Evolutionary conservation across 441 rosid species (phyloP), one percentile per base, ranked within the genome.

Genomic region (Melastoma candidum): DNA sequence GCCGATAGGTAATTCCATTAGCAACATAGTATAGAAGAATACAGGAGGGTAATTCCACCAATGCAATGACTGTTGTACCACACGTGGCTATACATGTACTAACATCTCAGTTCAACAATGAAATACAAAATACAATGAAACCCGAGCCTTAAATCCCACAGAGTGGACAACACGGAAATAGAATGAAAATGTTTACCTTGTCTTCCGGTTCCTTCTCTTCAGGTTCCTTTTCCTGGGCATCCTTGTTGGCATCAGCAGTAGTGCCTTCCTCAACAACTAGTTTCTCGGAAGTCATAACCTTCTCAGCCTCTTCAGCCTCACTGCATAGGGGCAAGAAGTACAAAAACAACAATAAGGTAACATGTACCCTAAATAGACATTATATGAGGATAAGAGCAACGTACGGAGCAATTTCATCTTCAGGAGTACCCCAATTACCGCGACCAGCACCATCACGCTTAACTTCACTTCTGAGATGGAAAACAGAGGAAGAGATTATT

Each of bases 201-300:
- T 70, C 70, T 70, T 94, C 97, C 26, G 93, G 90, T 75, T 83
- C 94, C 61, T 79, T 73, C 75, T 78, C 85, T 47, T 75, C 84
- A 7, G 76, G 52, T 61, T 67, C 86, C 45, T 63, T 64, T 7
- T 24, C 73, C 64, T 83, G 69, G 26, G 11, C 63, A 24, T 83
- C 96, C 71, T 89, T 83, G 65, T 46, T 79, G 39, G 78, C 79
- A 75, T 76, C 95, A n/a, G 68, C 95, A n/a, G 68, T 65, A 24
- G 66, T 73, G 59, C 70, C 87, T 53, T 73, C 94, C 51, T 78
- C 90, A 47, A 75, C 83, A 39, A 79, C 24, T 48, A 59, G 77
- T 76, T 93, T 93, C 70, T 89, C 98, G 57, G 57, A 47, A 70
- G 13, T 51, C 49, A 64, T 46, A 60, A 45, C 72, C 68, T 75